Percentiles rank a stretch among this genome's conserved stretches.
Evolutionary conservation across 2,329 filamentous ascomycete genomes (phyloP).

Genomic region (Mariannaea sp.): DNA sequence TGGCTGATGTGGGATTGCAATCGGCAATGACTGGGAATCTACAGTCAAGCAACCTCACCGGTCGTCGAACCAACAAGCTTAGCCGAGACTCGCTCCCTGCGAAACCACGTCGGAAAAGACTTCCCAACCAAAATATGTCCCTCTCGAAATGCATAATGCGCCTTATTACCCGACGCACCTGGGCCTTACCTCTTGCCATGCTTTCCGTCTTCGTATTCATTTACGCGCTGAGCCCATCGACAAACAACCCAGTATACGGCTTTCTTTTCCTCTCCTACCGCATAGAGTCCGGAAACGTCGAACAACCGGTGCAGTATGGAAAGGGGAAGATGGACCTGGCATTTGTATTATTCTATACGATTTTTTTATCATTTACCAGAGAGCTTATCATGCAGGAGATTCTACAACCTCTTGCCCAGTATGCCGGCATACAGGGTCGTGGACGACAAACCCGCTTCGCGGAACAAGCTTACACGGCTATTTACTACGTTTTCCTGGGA

Average conservation of each 20-base stretch:
- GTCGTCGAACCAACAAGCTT: too few relatives aligned
- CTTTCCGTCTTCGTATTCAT: neutral
- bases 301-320: constrained; percentile 69
- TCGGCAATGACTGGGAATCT: too few relatives aligned
- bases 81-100: neutral
- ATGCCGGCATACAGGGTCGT: constrained; percentile 66
- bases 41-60: too few relatives aligned
- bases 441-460: constrained; percentile 88
- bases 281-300: neutral
- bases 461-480: constrained; percentile 90
- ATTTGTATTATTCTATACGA: constrained; percentile 84
- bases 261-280: constrained; percentile 11
- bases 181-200: neutral
- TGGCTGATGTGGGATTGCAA: too few relatives aligned
- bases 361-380: constrained; percentile 87
- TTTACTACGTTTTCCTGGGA: constrained; percentile 83
- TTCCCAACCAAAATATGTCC: neutral
- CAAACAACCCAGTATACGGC: constrained; percentile 8
- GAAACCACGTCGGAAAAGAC: neutral
- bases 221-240: constrained; percentile 10
- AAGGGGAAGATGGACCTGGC: constrained; percentile 83
- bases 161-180: neutral
- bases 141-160: neutral
- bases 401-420: constrained; percentile 73
- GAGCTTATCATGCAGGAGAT: constrained; percentile 94